Percentiles rank a stretch among this genome's conserved stretches.
Conservation (phyloP, 345 rosid species). For the Camelina laxa region DNA sequence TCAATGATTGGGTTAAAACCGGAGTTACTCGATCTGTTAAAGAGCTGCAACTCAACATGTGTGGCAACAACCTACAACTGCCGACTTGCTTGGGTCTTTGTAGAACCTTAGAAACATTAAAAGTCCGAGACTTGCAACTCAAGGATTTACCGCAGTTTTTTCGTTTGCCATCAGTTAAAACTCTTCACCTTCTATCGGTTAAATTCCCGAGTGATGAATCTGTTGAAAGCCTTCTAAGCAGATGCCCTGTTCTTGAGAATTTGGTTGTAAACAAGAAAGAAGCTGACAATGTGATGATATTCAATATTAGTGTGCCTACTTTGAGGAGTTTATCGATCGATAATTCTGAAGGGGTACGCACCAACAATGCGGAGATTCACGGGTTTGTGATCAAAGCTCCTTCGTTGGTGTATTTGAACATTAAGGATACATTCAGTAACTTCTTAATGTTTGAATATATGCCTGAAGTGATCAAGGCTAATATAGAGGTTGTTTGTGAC, state of each 20-base stretch:
- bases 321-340: slow-evolving; percentile 13
- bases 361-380: neutral
- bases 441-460: slow-evolving; percentile 9
- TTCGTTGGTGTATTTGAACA: neutral
- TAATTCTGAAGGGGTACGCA: neutral
- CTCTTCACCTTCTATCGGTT: slow-evolving; percentile 5
- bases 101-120: neutral
- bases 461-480: slow-evolving; percentile 7
- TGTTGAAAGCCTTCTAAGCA: neutral
- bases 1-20: neutral
- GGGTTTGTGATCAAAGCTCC: slow-evolving; percentile 21
- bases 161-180: slow-evolving; percentile 17
- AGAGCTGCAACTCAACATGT: neutral
- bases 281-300: neutral
- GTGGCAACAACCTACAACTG: neutral
- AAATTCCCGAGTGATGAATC: neutral
- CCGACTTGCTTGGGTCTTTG: neutral
- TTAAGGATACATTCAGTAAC: slow-evolving; percentile 18
- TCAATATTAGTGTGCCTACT: neutral
- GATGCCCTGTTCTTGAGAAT: neutral
- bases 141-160: neutral
- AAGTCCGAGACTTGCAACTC: neutral
- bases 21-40: neutral
- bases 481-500: slow-evolving; percentile 13
- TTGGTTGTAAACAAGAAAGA: neutral